A percentile compares a stretch with the other conserved stretches of the same genome.
These are phyloP conservation scores for Hymenoscyphus albidus DNA, from an alignment of 2,329 filamentous ascomycete species.

Conservation along the genomic window DNA sequence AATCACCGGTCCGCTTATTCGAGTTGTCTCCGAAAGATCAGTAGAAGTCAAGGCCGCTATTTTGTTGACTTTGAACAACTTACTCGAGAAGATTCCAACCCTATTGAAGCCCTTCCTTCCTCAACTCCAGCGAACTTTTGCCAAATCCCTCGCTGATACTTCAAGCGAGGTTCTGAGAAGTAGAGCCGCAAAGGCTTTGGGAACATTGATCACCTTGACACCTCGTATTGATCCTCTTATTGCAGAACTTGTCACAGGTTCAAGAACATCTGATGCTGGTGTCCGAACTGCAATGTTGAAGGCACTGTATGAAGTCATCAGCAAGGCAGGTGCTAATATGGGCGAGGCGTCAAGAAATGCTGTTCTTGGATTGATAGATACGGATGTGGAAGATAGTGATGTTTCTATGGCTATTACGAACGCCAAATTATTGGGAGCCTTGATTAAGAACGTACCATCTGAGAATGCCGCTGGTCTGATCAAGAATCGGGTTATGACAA, in stretches of 20 bases:
- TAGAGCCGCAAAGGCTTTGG: conserved; percentile 87
- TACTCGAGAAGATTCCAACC: conserved; percentile 92
- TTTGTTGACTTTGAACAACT: conserved; percentile 86
- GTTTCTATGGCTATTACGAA: conserved; percentile 82
- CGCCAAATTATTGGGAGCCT: conserved; percentile 80
- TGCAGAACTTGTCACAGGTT: conserved; percentile 86
- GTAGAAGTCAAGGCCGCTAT: conserved; percentile 96
- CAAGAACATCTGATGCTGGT: conserved; percentile 80
- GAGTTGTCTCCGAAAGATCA: conserved; percentile 93
- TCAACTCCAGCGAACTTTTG: conserved; percentile 93
- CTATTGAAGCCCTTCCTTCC: conserved; percentile 96
- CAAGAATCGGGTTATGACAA: conserved; percentile 74
- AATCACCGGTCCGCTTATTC: conserved; percentile 94
- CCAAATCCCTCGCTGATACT: conserved; percentile 89
- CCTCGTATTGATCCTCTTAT: conserved; percentile 94
- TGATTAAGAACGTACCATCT: conserved; percentile 78
- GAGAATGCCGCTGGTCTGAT: conserved; percentile 59
- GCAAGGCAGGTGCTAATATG: conserved; percentile 93
- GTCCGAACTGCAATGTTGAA: conserved; percentile 96
- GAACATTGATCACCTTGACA: conserved; percentile 92
- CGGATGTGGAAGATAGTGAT: conserved; percentile 71
- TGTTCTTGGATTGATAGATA: conserved; percentile 86
- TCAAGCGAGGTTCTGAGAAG: conserved; percentile 84
- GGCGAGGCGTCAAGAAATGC: conserved; percentile 80
- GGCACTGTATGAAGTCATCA: conserved; percentile 92